Base-by-base conservation (phyloP, 345 rosid genomes). In the Eucalyptus cladocalyx region DNA sequence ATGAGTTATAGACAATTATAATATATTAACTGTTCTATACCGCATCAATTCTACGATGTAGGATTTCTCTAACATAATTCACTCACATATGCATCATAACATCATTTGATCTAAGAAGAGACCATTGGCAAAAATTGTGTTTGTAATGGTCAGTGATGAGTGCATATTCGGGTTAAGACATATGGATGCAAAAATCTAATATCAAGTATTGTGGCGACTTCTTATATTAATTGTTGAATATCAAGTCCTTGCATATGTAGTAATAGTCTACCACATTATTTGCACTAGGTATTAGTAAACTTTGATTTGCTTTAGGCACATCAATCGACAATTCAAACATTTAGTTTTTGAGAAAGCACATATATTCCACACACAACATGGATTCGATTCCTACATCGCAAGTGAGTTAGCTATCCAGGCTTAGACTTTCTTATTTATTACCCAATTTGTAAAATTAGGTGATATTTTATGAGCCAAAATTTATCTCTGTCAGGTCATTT, bases 11-110 rank as follows among this genome's bases (percentile, higher is more conserved):
- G 11, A 53, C 5, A 19, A 51, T 8, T 51, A 17, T 51, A 17
- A 53, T 53, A 21, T 8, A 53, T 19, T 53, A 53, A 53, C 0
- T 21, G 1, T 53, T 8, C 0, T 8, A 19, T 0, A 53, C 0
- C 0, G 0, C 21, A 51, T 51, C 23, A 51, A 51, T 51, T 51
- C 9, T 51, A 0, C 0, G 0, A 18, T 51, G 9, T 1, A 1
- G 9, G 56, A 51, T 18, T 18, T 51, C 56, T 18, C 23, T 18
- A 51, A 18, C 9, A 51, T 51, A 51, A 51, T 18, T 51, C 9
- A 18, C 9, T 18, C 23, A 51, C 1, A 51, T 18, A 9, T 51
- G 4, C 0, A 7, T 51, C 9, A 0, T 51, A 18, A 51, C 23
- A 8, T 8, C 0, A 0, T 16, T 67, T 9, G 42, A 17, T 67